Base-by-base conservation (phyloP, 768 basidiomycete species). In the Paxillus ammoniavirescens region DNA sequence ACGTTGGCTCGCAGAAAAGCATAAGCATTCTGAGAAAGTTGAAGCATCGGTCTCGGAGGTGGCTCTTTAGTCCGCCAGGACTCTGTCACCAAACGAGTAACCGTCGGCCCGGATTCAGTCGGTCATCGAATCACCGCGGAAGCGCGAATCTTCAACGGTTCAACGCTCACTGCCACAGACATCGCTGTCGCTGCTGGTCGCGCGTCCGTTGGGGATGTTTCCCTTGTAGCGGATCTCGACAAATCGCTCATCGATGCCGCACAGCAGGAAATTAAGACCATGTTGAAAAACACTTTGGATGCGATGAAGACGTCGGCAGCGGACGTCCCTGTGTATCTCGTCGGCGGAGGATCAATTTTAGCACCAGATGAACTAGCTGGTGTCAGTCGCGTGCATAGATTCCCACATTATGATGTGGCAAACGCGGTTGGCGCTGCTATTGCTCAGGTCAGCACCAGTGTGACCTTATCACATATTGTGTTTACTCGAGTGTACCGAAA, bases 291-390 rank as follows among this genome's bases (percentile, higher is more conserved):
- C 13, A 75, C 75, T 2, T 66, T 86, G 8, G 85, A 86, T 60
- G 67, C 67, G 23, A 85, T 87, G 83, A 87, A 87, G 73, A 86
- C 84, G 4, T 78, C 76, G 31, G 76, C 77, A 2, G 77, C 77
- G 23, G 79, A 81, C 60, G 73, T 79, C 42, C 78, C 82, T 23
- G 74, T 86, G 10, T 75, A 84, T 28, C 75, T 87, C 2, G 86
- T 86, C 36, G 86, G 86, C 21, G 86, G 86, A 14, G 85, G 86
- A 5, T 79, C 82, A 0, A 80, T 86, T 58, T 72, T 87, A 33
- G 74, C 79, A 9, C 83, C 86, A 0, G 66, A 74, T 8, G 47
- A 67, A 9, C 73, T 87, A 0, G 68, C 64, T 31, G 86, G 86
- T 8, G 77, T 85, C 4, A 75, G 73, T 47, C 73, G 72, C 49